Base-by-base conservation (phyloP, 805 yeast species). In the Saccharomycopsis vini region DNA sequence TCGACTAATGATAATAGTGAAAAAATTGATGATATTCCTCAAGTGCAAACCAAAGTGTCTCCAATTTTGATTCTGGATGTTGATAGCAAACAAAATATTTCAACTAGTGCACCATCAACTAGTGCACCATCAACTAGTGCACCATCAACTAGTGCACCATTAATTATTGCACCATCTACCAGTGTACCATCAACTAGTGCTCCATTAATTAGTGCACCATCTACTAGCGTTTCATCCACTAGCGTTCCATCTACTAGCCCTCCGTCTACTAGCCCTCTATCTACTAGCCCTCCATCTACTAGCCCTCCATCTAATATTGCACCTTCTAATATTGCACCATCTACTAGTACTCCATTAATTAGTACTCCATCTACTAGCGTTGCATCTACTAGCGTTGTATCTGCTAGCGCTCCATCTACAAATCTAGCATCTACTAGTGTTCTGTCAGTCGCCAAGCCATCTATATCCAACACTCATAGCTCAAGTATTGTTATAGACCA, bases 371-470 rank as follows among this genome's bases (percentile, higher is more conserved):
- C 34, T 31, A 12, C 10, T 26, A 26, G 12, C 12, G 29, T 26
- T 26, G 29, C 10, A 9, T 7, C 29, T 26, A 12, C 29, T 26
- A 12, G 29, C 12, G 29, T 7, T 7, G 29, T 26, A 9, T 26
- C 7, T 26, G 12, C 29, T 26, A 12, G 29, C 29, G 7, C 29
- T 9, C 29, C 29, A 26, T 31, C 5, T 31, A 12, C 21, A 10
- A 5, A 5, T 5, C 37, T 23, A 16, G 5, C 21, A 9, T 9
- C 20, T 5, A 12, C 37, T 15, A 9, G 7, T 10, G n/a, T 34
- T 9, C 37, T 23, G 20, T 9, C 5, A 23, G 21, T 34, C 44
- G 34, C 19, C 44, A 41, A 16, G 44, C 39, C 6, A 34, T 23
- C 39, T 41, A 39, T 4, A 34, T 18, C 22, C 34, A 41, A 20